Percentiles rank a stretch among this genome's conserved stretches.
Conservation (phyloP, 2,329 filamentous ascomycete genomes). For the Penicillium griseofulvum region DNA sequence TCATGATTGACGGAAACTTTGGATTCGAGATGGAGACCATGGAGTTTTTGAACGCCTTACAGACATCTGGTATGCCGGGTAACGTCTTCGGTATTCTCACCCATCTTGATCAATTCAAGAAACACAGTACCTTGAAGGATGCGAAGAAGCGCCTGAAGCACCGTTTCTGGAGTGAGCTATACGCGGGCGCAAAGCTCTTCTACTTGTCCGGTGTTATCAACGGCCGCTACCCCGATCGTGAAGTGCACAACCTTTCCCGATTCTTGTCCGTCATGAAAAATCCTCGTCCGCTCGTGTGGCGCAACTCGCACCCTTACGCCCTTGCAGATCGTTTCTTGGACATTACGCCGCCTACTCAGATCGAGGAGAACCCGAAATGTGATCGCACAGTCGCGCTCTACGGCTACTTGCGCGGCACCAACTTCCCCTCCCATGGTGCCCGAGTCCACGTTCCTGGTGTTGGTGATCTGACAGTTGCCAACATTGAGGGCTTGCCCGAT, state of each 20-base stretch:
- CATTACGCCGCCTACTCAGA: conserved; percentile 85
- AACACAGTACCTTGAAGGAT: conserved; percentile 84
- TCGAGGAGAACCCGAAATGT: conserved; percentile 84
- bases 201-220: conserved; percentile 96
- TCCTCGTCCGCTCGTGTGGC: conserved; percentile 90
- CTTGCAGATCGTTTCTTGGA: conserved; percentile 93
- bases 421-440: conserved; percentile 82
- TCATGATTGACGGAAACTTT: conserved; percentile 98
- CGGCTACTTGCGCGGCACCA: conserved; percentile 90
- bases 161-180: conserved; percentile 93
- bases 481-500: conserved; percentile 84
- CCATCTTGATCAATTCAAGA: conserved; percentile 91
- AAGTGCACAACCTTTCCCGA: conserved; percentile 90
- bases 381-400: conserved; percentile 89
- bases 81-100: conserved; percentile 98
- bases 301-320: conserved; percentile 92
- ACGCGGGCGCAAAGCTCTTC: conserved; percentile 95
- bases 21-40: conserved; percentile 99
- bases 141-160: conserved; percentile 97
- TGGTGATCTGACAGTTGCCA: conserved; percentile 79
- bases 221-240: conserved; percentile 91
- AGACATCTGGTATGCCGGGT: conserved; percentile 94
- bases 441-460: conserved; percentile 89
- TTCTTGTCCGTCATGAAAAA: conserved; percentile 99
- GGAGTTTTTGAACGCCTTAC: conserved; percentile 94